A percentile compares a stretch with the other conserved stretches of the same genome.
phyloP scores from a whole-genome alignment of 495 filamentous ascomycete species.

The Podospora bellae-mahoneyi region DNA sequence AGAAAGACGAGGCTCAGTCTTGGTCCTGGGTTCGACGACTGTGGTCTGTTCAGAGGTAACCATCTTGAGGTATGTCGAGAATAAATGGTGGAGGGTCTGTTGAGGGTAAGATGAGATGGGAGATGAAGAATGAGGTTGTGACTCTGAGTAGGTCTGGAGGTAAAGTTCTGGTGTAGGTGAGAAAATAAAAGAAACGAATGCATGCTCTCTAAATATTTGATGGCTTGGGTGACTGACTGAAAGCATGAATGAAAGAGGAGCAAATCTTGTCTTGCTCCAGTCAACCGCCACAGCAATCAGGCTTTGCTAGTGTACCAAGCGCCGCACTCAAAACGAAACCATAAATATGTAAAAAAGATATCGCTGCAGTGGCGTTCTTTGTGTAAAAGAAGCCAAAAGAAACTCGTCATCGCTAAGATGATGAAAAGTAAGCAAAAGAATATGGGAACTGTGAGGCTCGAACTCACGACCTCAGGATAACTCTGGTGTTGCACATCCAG shows the following conservation, averaged over 20 bases:
- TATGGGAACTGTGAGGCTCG: constrained; percentile 28
- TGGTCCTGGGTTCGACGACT: neutral
- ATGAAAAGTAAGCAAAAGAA: constrained; percentile 11
- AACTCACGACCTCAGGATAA: constrained; percentile 30
- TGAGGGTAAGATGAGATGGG: neutral
- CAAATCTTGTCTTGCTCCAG: neutral
- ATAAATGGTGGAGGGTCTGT: too few species aligned
- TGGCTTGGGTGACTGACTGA: too few species aligned
- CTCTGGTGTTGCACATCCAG: constrained; percentile 10
- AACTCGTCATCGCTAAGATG: neutral
- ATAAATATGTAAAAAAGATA: neutral
- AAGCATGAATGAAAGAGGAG: too few species aligned
- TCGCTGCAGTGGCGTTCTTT: neutral
- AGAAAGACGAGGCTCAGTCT: neutral
- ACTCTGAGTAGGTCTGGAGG: neutral
- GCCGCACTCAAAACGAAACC: neutral
- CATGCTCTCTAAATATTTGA: too few species aligned
- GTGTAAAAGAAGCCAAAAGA: neutral
- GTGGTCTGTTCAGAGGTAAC: too few species aligned
- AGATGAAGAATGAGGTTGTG: neutral
- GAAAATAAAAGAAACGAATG: neutral
- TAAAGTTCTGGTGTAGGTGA: neutral
- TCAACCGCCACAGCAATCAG: neutral
- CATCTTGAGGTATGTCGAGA: too few species aligned
- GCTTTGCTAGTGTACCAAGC: neutral